Evolutionary conservation across 257 asterid genomes (phyloP).

Genomic region (Paulownia fortunei): DNA sequence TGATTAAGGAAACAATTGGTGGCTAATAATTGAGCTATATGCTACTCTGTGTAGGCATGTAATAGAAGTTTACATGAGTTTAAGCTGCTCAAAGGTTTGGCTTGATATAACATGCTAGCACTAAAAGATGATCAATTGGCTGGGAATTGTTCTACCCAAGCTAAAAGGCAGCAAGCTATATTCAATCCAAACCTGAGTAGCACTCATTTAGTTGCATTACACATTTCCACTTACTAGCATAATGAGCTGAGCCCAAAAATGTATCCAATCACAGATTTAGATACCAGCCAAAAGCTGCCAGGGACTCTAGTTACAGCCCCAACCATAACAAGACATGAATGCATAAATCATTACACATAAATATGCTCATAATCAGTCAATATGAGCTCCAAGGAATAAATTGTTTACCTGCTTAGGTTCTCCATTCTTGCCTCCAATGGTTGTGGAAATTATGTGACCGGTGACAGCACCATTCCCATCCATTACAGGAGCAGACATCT

Average conservation of each 20-base stretch:
- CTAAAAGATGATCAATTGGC: not conserved
- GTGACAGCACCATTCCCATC: slow-evolving; percentile 76
- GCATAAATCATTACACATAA: no score
- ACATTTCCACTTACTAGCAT: not conserved
- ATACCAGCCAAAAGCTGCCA: no score
- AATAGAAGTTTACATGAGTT: no score
- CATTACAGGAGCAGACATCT: slow-evolving; percentile 76
- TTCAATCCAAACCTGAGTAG: not conserved
- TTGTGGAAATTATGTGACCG: slow-evolving; percentile 90
- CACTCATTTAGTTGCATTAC: not conserved
- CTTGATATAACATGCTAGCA: not conserved
- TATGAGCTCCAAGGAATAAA: not conserved
- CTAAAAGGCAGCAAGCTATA: not conserved
- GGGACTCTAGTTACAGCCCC: no score
- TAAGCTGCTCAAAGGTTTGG: not conserved
- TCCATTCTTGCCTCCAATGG: slow-evolving; percentile 96
- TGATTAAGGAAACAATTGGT: not conserved
- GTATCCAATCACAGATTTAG: no score
- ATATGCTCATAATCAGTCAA: not conserved
- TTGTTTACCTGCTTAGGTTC: slow-evolving; percentile 85
- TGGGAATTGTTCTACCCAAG: not conserved
- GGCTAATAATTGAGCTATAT: not conserved
- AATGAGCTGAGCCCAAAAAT: not conserved
- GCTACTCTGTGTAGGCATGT: not conserved
- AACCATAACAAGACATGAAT: no score